phyloP scores from a whole-genome alignment of 768 basidiomycete species.

The Neoboletus brunneissimus region DNA sequence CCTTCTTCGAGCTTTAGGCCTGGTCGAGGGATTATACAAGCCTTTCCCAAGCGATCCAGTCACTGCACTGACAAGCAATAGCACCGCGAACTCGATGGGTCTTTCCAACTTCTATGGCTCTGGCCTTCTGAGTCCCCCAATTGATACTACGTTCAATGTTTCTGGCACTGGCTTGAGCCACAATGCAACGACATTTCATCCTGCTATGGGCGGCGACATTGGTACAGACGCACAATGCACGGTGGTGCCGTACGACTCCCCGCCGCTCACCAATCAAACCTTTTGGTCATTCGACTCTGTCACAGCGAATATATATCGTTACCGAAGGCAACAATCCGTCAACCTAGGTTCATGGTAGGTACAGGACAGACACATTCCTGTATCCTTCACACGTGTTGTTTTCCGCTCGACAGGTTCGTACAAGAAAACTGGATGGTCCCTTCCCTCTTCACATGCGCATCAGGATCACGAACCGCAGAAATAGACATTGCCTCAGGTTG shows the following conservation, averaged over 20 bases:
- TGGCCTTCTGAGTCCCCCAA: not conserved
- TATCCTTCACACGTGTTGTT: not conserved
- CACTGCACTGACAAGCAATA: not conserved
- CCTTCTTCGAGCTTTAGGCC: constrained; percentile 9
- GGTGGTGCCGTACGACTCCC: constrained; percentile 10
- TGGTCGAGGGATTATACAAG: constrained; percentile 14
- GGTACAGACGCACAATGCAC: constrained; percentile 1
- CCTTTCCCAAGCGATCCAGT: not conserved
- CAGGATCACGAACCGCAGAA: constrained; percentile 50
- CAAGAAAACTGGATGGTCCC: constrained; percentile 76
- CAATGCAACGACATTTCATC: not conserved
- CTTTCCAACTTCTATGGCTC: not conserved
- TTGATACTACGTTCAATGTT: not conserved
- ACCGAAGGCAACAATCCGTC: constrained; percentile 22
- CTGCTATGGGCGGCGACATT: not conserved
- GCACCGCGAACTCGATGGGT: not conserved
- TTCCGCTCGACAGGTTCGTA: constrained; percentile 50
- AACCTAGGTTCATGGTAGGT: constrained; percentile 23
- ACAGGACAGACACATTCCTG: too few relatives aligned
- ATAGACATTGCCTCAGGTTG: constrained; percentile 65
- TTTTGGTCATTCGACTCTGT: constrained; percentile 18
- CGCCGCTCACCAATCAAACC: constrained; percentile 1
- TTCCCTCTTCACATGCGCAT: constrained; percentile 58
- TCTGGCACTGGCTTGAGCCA: not conserved
- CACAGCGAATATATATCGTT: constrained; percentile 16